Base-by-base conservation (phyloP, 495 filamentous ascomycete genomes). In the Aspergillus leporis region DNA sequence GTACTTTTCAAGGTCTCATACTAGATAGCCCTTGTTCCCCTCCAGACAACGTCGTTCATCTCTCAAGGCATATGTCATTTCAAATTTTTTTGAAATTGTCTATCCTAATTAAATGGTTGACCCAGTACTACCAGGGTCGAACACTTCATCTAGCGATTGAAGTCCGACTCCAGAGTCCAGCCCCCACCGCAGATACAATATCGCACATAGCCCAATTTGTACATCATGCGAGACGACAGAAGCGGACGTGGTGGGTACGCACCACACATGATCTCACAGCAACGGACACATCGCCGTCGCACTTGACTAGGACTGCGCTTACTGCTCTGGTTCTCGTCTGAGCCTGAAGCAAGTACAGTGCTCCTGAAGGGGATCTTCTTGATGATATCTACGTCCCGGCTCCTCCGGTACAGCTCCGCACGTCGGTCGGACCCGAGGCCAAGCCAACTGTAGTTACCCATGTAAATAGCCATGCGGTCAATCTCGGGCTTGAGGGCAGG, bases 401-500 rank as follows among this genome's bases (percentile, higher is more conserved):
- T 63, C 18, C 63, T 63, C 1, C 76, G 70, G 53, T 75, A 80
- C 23, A 66, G 51, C 46, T 70, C 71, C 2, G 74, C 76, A 6
- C 73, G 69, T 0, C 60, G 36, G 56, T 83, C 78, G 40, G 69
- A 56, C 4, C 73, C 76, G 16, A 83, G 64, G 0, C 79, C 81
- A n/a, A 83, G 66, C 73, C 78, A 80, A 50, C 72, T 74, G 48
- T 81, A 77, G 52, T 83, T 79, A 9, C 70, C 68, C 51, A 81
- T 66, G 48, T 79, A 76, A 41, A 83, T 76, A 3, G 74, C 72
- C 66, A 80, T 73, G 47, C 75, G 74, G 50, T 83, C 72, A 46
- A 83, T 73, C 30, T 83, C 78, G 7, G 68, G 55, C 58, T 73
- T 74, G 19, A 80, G 55, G 0, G 65, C 59, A 0, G 72, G 73